Percentiles rank a stretch among this genome's conserved stretches.
Conservation (phyloP, 129 eudicot species). For the Chrysanthemum lavandulifolium region DNA sequence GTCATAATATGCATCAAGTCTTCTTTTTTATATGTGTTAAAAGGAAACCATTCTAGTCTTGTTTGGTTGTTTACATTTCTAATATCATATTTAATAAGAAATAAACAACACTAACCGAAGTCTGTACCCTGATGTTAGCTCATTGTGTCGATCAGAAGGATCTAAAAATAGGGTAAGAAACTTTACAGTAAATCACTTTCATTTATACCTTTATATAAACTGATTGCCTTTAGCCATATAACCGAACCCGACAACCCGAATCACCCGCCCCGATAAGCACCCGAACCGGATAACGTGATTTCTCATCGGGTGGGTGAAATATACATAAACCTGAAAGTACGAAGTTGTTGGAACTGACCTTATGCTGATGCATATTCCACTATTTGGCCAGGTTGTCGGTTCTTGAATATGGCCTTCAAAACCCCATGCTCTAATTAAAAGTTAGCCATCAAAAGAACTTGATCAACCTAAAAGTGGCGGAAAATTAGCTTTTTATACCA, state of each 20-base stretch:
- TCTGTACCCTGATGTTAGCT: too few species aligned
- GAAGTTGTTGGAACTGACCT: not conserved
- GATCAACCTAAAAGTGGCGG: not conserved
- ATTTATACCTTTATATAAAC: too few species aligned
- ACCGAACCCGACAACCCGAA: too few species aligned
- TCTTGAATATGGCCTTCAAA: not conserved
- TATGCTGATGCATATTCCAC: not conserved
- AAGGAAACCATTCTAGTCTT: not conserved
- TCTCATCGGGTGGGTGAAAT: too few species aligned
- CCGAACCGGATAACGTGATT: too few species aligned
- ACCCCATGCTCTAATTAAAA: not conserved
- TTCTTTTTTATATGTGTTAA: not conserved
- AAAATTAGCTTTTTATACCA: not conserved
- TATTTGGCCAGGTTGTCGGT: not conserved
- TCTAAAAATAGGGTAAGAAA: conserved; percentile 90
- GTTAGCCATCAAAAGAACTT: not conserved
- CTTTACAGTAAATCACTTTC: not conserved
- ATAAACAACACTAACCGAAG: conserved; percentile 24
- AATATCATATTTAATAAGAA: not conserved
- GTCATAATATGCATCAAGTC: not conserved
- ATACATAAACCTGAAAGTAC: not conserved
- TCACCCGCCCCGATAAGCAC: too few species aligned
- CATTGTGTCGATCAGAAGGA: conserved; percentile 77
- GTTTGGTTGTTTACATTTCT: not conserved
- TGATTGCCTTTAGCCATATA: too few species aligned